phyloP scores from a whole-genome alignment of 176 grass and related monocot species.

The Hordeum marinum region DNA sequence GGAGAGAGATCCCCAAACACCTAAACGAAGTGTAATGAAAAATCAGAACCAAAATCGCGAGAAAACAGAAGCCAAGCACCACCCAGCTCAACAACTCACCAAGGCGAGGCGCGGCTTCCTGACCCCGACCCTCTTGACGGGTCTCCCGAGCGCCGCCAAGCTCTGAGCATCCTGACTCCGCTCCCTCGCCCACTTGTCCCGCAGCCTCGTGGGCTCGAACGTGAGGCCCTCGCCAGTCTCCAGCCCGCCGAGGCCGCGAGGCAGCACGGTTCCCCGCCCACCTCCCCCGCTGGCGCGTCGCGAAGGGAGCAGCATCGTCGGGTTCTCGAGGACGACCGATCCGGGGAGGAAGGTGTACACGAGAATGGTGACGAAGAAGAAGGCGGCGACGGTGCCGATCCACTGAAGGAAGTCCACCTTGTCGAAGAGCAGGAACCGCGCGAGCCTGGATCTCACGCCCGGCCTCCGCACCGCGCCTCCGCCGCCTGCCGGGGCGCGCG shows the following conservation, averaged over 20 bases:
- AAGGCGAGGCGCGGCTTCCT: conserved; percentile 81
- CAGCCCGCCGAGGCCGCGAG: conserved; percentile 4
- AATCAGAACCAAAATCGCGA: conserved; percentile 18
- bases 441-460: conserved; percentile 65
- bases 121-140: conserved; percentile 41
- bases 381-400: conserved; percentile 52
- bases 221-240: conserved; percentile 58
- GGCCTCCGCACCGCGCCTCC: conserved; percentile 15
- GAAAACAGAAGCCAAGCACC: not conserved
- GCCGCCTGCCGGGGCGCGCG: not conserved
- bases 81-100: conserved; percentile 40
- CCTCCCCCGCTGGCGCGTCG: not conserved
- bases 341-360: conserved; percentile 59
- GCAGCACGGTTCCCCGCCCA: not conserved
- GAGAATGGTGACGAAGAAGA: conserved; percentile 85
- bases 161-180: conserved; percentile 43
- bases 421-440: conserved; percentile 71
- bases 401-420: conserved; percentile 80
- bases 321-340: conserved; percentile 40
- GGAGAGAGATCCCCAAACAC: conserved; percentile 74
- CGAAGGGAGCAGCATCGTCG: conserved; percentile 8
- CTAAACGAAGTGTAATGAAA: conserved; percentile 25
- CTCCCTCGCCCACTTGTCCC: conserved; percentile 67
- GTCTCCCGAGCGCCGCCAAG: conserved; percentile 38
- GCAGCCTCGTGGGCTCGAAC: conserved; percentile 68